These are phyloP conservation scores for Zangia roseola DNA, from an alignment of 768 basidiomycete species.

Conservation along the genomic window DNA sequence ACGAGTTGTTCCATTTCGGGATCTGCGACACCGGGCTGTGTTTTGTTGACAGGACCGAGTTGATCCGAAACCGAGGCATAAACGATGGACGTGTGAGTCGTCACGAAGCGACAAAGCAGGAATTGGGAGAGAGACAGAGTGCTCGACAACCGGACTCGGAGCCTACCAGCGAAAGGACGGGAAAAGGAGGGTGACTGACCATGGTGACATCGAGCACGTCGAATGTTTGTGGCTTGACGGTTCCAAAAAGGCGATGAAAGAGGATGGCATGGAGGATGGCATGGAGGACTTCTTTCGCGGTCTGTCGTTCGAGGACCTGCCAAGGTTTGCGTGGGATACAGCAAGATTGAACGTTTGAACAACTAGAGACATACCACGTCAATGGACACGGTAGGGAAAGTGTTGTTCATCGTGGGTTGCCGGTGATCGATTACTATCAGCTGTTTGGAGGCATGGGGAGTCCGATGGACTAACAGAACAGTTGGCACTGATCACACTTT, in stretches of 20 bases:
- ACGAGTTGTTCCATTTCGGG: slow-evolving; percentile 68
- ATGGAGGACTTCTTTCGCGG: slow-evolving; percentile 69
- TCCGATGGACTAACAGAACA: too few species aligned
- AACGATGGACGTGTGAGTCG: not conserved
- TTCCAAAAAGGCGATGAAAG: slow-evolving; percentile 82
- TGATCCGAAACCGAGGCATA: not conserved
- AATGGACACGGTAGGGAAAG: slow-evolving; percentile 29
- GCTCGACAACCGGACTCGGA: too few species aligned
- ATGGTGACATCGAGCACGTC: slow-evolving; percentile 85
- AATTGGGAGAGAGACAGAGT: too few species aligned
- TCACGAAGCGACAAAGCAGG: too few species aligned
- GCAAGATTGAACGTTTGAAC: too few species aligned
- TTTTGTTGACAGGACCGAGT: not conserved
- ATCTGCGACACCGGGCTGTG: slow-evolving; percentile 76
- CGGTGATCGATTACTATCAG: not conserved
- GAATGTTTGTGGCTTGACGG: slow-evolving; percentile 70
- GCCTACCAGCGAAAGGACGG: too few species aligned
- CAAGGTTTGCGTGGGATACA: too few species aligned
- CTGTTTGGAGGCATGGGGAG: not conserved
- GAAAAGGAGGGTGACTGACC: slow-evolving; percentile 41
- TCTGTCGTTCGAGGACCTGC: slow-evolving; percentile 71
- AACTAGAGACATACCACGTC: slow-evolving; percentile 25
- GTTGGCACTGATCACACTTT: too few species aligned
- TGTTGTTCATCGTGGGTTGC: slow-evolving; percentile 24
- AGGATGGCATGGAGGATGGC: slow-evolving; percentile 80